Conservation (phyloP, 2,329 filamentous ascomycete genomes). For the Aspergillus sp. region DNA sequence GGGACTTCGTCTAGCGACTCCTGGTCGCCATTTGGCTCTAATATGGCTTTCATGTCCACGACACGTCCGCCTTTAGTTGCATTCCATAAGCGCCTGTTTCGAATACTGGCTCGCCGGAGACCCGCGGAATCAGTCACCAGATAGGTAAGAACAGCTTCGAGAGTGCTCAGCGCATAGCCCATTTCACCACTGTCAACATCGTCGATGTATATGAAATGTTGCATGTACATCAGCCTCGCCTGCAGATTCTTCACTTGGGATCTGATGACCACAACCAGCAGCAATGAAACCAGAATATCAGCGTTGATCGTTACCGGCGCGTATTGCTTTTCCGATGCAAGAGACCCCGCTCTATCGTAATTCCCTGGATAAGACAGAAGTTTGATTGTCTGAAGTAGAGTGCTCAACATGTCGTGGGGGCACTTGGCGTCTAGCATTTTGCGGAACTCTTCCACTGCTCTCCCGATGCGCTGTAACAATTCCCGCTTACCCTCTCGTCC, state of each 20-base stretch:
- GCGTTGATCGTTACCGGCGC: constrained; percentile 71
- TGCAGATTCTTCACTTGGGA: constrained; percentile 85
- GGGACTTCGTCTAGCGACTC: constrained; percentile 32
- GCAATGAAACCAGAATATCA: constrained; percentile 86
- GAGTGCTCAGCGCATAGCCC: constrained; percentile 92
- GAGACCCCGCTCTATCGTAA: constrained; percentile 41
- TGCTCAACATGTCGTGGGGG: constrained; percentile 85
- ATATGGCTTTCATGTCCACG: constrained; percentile 71
- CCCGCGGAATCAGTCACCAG: constrained; percentile 78
- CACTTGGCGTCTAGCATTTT: constrained; percentile 76
- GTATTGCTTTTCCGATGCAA: constrained; percentile 54
- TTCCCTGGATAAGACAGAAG: constrained; percentile 68
- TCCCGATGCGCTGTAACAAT: constrained; percentile 71
- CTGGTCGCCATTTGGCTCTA: constrained; percentile 68
- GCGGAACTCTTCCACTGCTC: constrained; percentile 84
- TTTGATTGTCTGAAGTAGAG: constrained; percentile 78
- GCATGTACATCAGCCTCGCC: constrained; percentile 88
- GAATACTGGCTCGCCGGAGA: constrained; percentile 78
- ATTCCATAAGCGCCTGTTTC: constrained; percentile 86
- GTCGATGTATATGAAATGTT: constrained; percentile 96
- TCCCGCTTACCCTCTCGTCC: constrained; percentile 78
- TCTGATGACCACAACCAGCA: constrained; percentile 89
- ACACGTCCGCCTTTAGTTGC: constrained; percentile 77
- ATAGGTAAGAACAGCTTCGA: constrained; percentile 91
- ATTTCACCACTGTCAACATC: constrained; percentile 96